phyloP scores from a whole-genome alignment of 2,329 filamentous ascomycete genomes.

The Diaporthe vexans region DNA sequence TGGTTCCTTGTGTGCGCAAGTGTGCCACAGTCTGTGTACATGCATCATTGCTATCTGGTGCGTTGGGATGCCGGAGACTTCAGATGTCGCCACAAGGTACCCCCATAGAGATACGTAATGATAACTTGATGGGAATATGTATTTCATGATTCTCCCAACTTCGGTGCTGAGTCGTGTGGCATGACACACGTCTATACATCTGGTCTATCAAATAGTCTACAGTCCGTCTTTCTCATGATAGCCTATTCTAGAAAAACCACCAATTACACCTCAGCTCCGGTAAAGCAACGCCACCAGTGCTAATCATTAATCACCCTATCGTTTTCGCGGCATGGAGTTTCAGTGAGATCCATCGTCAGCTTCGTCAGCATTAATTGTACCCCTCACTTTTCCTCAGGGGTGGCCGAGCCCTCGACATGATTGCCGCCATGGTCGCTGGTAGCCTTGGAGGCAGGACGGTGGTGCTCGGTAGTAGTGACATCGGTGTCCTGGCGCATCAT shows the following conservation, averaged over 20 bases:
- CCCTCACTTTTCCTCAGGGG: constrained; percentile 34
- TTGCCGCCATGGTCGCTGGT: constrained; percentile 26
- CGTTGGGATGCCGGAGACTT: not conserved
- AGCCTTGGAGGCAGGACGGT: constrained; percentile 26
- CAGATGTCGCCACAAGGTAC: not conserved
- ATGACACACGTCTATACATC: constrained; percentile 9
- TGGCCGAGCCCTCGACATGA: constrained; percentile 21
- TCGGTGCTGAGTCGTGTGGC: not conserved
- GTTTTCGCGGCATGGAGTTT: not conserved
- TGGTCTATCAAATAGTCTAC: constrained; percentile 22
- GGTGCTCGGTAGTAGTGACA: constrained; percentile 45
- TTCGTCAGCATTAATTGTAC: not conserved
- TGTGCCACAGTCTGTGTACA: not conserved
- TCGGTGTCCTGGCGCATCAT: constrained; percentile 44
- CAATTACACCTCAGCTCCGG: constrained; percentile 19
- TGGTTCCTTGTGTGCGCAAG: not conserved
- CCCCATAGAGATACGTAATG: not conserved
- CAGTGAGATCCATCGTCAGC: not conserved
- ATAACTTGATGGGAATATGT: not conserved
- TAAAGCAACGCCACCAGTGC: constrained; percentile 6
- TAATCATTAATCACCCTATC: constrained; percentile 13
- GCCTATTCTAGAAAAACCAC: constrained; percentile 3
- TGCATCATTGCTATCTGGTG: not conserved
- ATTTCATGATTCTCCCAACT: not conserved
- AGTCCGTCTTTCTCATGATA: not conserved